phyloP scores from a whole-genome alignment of 345 rosid genomes.

The Dipteronia dyeriana region DNA sequence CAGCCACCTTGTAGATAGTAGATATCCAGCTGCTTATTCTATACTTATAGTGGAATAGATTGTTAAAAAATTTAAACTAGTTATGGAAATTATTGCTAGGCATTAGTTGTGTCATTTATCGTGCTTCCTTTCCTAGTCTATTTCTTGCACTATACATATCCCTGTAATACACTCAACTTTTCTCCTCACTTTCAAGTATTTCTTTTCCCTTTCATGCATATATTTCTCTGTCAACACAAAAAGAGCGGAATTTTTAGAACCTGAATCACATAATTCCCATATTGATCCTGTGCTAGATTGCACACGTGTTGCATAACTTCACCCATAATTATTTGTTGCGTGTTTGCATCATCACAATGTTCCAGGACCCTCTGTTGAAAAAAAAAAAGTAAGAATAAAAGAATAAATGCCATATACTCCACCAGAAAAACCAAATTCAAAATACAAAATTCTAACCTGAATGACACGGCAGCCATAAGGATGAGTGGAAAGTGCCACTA shows the following conservation, averaged over 20 bases:
- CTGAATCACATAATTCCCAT: conserved; percentile 98
- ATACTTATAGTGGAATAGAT: background rate
- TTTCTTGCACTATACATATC: background rate
- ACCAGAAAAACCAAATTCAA: background rate
- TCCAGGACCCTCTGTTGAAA: conserved; percentile 81
- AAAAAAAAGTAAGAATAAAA: conserved; percentile 11
- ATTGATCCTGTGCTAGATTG: conserved; percentile 85
- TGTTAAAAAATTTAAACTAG: background rate
- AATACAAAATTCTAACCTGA: conserved; percentile 52
- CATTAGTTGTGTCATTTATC: background rate
- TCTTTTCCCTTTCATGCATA: no score
- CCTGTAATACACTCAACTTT: background rate
- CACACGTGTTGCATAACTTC: conserved; percentile 83
- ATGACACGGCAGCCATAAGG: conserved; percentile 99
- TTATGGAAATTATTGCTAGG: background rate
- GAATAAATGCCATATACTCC: conserved; percentile 9
- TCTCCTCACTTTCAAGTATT: no score
- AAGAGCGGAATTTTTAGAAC: conserved; percentile 28
- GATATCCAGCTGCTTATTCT: background rate
- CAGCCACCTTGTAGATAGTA: background rate
- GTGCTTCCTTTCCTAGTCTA: background rate
- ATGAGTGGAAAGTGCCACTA: conserved; percentile 81
- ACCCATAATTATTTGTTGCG: conserved; percentile 77
- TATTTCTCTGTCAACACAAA: no score
- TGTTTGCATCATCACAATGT: conserved; percentile 63